These are phyloP conservation scores for Paramarasmius palmivorus DNA, from an alignment of 1,284 basidiomycete genomes.

Conservation along the genomic window DNA sequence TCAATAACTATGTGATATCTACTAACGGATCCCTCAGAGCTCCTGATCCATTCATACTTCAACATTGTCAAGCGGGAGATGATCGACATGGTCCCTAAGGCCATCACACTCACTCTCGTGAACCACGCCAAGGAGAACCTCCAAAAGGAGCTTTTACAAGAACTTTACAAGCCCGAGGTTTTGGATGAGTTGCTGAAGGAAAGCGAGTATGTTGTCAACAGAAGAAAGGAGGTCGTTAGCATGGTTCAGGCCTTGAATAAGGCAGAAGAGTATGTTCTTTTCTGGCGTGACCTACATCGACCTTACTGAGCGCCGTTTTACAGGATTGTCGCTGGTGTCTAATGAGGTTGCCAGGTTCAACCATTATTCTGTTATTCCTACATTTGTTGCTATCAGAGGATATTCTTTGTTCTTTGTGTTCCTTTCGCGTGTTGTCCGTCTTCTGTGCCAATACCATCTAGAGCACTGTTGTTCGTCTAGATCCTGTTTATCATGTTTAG, in stretches of 20 bases:
- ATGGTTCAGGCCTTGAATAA: constrained; percentile 91
- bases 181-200: constrained; percentile 92
- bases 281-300: not conserved
- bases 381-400: not conserved
- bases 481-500: too few species aligned
- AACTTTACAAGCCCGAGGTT: constrained; percentile 90
- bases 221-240: constrained; percentile 86
- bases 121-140: constrained; percentile 91
- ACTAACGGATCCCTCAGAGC: constrained; percentile 48
- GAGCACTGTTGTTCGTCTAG: too few species aligned
- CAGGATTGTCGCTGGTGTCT: constrained; percentile 32
- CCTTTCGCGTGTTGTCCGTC: constrained; percentile 7
- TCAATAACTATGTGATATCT: constrained; percentile 12
- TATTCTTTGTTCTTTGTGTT: not conserved
- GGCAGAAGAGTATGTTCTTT: constrained; percentile 78
- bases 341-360: constrained; percentile 6
- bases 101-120: constrained; percentile 93
- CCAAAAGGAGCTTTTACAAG: constrained; percentile 86
- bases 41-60: constrained; percentile 92
- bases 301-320: constrained; percentile 1
- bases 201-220: constrained; percentile 80
- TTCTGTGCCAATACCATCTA: too few species aligned
- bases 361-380: not conserved
- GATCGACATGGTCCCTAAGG: constrained; percentile 99
- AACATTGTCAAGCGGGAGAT: constrained; percentile 98